phyloP scores from a whole-genome alignment of 768 basidiomycete species.

The Kwoniella sp. region DNA sequence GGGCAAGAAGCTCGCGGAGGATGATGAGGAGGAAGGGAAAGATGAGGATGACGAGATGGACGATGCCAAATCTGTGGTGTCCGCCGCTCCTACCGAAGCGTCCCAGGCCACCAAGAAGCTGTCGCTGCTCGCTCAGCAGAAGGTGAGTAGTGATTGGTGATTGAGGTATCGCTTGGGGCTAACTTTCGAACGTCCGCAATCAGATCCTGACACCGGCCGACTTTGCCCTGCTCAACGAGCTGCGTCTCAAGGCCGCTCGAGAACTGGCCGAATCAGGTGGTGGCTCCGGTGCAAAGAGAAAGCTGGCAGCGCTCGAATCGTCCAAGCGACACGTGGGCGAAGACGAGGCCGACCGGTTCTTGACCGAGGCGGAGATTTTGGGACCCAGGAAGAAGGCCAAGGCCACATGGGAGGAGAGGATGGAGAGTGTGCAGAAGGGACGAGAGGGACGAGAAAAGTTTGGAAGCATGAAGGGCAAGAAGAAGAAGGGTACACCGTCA shows the following conservation, averaged over 20 bases:
- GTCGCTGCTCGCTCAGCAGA: slow-evolving; percentile 47
- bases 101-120: slow-evolving; percentile 44
- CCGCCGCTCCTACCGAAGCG: slow-evolving; percentile 42
- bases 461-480: slow-evolving; percentile 84
- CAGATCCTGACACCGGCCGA: slow-evolving; percentile 97
- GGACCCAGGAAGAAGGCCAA: slow-evolving; percentile 92
- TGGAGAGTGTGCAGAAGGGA: slow-evolving; percentile 86
- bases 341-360: slow-evolving; percentile 59
- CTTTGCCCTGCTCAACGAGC: slow-evolving; percentile 83
- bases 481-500: slow-evolving; percentile 73
- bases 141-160: slow-evolving; percentile 31
- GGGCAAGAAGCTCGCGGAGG: slow-evolving; percentile 18
- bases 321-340: slow-evolving; percentile 57
- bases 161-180: no score
- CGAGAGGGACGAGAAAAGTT: slow-evolving; percentile 93
- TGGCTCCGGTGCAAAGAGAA: slow-evolving; percentile 73
- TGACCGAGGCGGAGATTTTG: slow-evolving; percentile 86
- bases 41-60: slow-evolving; percentile 35
- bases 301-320: slow-evolving; percentile 74
- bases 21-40: slow-evolving; percentile 28
- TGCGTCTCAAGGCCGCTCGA: slow-evolving; percentile 72
- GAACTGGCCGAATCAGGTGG: slow-evolving; percentile 66
- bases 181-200: not conserved
- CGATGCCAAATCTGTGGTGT: slow-evolving; percentile 45
- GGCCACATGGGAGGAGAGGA: slow-evolving; percentile 85